These are phyloP conservation scores for Coemansia sp. DNA, from an alignment of 192 early-diverging fungal species.

Conservation along the genomic window DNA sequence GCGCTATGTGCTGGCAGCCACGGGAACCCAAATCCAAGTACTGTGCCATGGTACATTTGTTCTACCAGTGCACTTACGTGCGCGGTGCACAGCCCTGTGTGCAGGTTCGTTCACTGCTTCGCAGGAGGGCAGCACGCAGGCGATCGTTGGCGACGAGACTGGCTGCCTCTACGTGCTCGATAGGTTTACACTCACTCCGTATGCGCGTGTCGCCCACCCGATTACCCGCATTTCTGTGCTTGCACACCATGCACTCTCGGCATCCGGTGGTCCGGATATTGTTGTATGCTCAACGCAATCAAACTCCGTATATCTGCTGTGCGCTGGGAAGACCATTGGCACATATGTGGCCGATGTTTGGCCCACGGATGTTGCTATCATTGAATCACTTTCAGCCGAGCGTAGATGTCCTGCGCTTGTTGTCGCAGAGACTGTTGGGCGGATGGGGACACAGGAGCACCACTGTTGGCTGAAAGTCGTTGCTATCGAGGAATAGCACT, in stretches of 20 bases:
- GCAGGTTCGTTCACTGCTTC: constrained; percentile 24
- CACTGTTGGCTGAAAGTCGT: background rate
- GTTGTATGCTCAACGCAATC: constrained; percentile 44
- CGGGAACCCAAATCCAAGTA: constrained; percentile 23
- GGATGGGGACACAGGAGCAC: background rate
- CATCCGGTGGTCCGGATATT: constrained; percentile 22
- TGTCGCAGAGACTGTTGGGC: constrained; percentile 9
- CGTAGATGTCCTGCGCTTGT: constrained; percentile 17
- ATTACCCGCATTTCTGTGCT: constrained; percentile 24
- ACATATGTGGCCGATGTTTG: constrained; percentile 30
- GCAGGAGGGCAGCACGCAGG: constrained; percentile 14
- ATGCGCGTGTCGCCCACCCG: constrained; percentile 34
- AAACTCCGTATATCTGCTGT: constrained; percentile 34
- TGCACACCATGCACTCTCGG: constrained; percentile 17
- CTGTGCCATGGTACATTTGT: constrained; percentile 30
- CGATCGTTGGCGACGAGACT: constrained; percentile 37
- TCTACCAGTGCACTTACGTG: constrained; percentile 18
- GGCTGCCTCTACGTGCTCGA: constrained; percentile 34
- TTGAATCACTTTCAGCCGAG: constrained; percentile 1
- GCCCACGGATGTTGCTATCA: constrained; percentile 28
- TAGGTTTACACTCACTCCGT: constrained; percentile 32
- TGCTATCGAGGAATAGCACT: background rate
- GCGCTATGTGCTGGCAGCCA: constrained; percentile 39
- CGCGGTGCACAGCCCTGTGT: constrained; percentile 24
- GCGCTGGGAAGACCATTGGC: constrained; percentile 20